Conservation (phyloP, 352 stramenopile species). For the Pythium pectinolyticum region DNA sequence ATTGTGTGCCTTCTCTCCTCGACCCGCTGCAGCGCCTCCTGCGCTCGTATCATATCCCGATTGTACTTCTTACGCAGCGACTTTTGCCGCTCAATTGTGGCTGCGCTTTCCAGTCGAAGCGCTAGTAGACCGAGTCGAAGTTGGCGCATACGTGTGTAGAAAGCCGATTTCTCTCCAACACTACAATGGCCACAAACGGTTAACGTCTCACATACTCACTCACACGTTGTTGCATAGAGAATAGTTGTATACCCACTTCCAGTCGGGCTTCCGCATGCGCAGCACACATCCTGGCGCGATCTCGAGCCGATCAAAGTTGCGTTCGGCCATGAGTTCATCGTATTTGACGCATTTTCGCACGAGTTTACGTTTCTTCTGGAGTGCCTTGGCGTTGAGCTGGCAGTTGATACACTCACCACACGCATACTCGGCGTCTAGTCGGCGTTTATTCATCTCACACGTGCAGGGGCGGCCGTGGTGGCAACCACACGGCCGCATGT, state of each 20-base stretch:
- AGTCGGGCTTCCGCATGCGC: constrained; percentile 58
- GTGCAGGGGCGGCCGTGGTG: constrained; percentile 56
- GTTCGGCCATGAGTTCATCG: constrained; percentile 39
- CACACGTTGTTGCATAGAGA: too few relatives aligned
- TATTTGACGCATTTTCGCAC: constrained; percentile 49
- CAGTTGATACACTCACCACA: constrained; percentile 67
- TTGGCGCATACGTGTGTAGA: constrained; percentile 63
- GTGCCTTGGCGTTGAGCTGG: constrained; percentile 43
- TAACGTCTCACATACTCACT: too few relatives aligned
- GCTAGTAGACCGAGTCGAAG: constrained; percentile 53
- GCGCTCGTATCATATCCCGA: constrained; percentile 43
- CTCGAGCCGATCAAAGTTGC: constrained; percentile 41
- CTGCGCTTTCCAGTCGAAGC: constrained; percentile 26
- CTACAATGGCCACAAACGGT: too few relatives aligned
- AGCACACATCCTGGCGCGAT: constrained; percentile 45
- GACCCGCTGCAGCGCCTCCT: constrained; percentile 43
- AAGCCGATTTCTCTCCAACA: constrained; percentile 37
- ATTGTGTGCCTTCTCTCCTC: constrained; percentile 33
- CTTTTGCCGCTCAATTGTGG: constrained; percentile 41
- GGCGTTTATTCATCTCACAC: constrained; percentile 46
- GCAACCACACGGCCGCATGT: constrained; percentile 65
- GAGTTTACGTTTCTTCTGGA: constrained; percentile 18
- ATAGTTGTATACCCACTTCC: constrained; percentile 66
- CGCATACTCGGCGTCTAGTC: constrained; percentile 19
- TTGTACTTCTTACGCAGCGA: constrained; percentile 49